These are phyloP conservation scores for Termitomyces sp. DNA, from an alignment of 768 basidiomycete species.

Conservation along the genomic window DNA sequence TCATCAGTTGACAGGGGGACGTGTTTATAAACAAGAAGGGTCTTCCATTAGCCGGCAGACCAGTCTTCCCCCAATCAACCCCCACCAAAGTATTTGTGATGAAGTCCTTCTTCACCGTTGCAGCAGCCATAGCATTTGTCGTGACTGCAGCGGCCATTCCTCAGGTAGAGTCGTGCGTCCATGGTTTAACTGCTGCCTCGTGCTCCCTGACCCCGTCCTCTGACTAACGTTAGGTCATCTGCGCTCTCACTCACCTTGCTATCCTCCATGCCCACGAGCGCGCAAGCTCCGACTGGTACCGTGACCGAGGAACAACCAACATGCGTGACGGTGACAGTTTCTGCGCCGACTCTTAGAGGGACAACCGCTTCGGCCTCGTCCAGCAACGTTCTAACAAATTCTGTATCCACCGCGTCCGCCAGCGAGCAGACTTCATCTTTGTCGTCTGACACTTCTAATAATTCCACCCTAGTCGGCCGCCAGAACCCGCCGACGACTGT, in stretches of 20 bases:
- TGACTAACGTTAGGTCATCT: not conserved
- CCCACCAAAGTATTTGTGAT: not conserved
- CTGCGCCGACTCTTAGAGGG: not conserved
- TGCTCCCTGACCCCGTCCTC: not conserved
- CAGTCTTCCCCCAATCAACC: not conserved
- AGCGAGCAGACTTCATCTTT: not conserved
- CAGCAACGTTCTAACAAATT: not conserved
- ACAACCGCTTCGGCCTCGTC: not conserved
- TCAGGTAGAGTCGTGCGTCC: constrained; percentile 1
- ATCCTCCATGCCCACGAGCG: not conserved
- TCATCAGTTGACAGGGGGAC: not conserved
- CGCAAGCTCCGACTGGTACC: not conserved
- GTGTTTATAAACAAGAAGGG: not conserved
- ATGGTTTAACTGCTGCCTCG: not conserved
- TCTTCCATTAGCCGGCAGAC: not conserved
- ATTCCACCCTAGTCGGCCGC: not conserved
- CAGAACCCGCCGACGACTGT: not conserved
- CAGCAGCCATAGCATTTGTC: not conserved
- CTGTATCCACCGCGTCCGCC: not conserved
- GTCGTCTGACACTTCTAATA: not conserved
- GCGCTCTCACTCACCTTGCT: not conserved
- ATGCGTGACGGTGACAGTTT: not conserved
- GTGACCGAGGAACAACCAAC: not conserved
- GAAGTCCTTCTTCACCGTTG: not conserved
- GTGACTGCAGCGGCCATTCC: not conserved